Conservation (phyloP, 441 rosid genomes). For the Geranium incanum region DNA sequence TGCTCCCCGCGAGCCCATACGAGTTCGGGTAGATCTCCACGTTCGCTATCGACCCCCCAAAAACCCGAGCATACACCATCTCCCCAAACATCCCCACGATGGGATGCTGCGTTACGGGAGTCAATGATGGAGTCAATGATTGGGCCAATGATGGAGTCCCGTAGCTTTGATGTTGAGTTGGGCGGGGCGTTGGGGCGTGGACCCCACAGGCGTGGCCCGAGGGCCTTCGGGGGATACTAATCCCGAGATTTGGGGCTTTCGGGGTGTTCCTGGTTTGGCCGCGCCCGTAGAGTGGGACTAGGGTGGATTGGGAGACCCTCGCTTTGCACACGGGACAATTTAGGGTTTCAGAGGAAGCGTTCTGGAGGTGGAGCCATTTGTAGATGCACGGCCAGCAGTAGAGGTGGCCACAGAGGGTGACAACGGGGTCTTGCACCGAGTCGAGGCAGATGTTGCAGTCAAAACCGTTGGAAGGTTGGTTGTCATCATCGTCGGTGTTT, state of each 20-base stretch:
- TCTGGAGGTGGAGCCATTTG: slow-evolving; percentile 67
- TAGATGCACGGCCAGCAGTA: slow-evolving; percentile 97
- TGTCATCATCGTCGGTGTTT: slow-evolving; percentile 25
- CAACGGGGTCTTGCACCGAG: slow-evolving; percentile 72
- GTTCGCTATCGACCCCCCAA: slow-evolving; percentile 41
- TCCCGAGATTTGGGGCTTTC: slow-evolving; percentile 34
- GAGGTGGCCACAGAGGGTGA: slow-evolving; percentile 87
- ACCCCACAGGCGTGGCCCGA: slow-evolving; percentile 31
- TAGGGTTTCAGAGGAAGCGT: slow-evolving; percentile 25
- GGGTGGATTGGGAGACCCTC: slow-evolving; percentile 49
- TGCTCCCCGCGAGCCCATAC: slow-evolving; percentile 40
- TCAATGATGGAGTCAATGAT: too few species aligned
- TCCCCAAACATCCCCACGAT: slow-evolving; percentile 61
- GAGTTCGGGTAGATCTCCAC: slow-evolving; percentile 42
- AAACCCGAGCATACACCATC: slow-evolving; percentile 49
- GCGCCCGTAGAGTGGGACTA: slow-evolving; percentile 74
- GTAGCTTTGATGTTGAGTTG: background rate
- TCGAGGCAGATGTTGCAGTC: slow-evolving; percentile 95
- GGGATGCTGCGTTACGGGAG: slow-evolving; percentile 27
- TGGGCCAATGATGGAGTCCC: too few species aligned
- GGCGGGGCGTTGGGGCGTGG: slow-evolving; percentile 30
- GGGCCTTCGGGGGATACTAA: slow-evolving; percentile 61
- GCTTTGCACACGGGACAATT: slow-evolving; percentile 92
- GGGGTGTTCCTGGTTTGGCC: slow-evolving; percentile 38
- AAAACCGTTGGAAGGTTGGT: slow-evolving; percentile 34